Conservation (phyloP, 2,329 filamentous ascomycete species). For the Tolypocladium sp. region DNA sequence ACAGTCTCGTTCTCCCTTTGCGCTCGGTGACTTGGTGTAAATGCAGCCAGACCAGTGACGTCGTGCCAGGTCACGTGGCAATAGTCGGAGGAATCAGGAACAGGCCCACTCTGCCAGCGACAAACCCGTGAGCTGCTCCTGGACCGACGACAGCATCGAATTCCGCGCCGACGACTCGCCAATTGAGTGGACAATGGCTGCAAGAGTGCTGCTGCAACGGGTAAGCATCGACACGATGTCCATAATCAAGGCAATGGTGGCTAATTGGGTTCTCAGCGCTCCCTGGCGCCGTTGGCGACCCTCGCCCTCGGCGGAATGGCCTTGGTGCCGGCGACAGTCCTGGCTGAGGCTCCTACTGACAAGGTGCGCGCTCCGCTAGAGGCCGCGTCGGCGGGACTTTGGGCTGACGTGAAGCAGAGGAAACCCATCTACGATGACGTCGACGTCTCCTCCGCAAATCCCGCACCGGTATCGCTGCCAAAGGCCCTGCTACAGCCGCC, state of each 20-base stretch:
- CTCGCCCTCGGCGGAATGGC: conserved; percentile 38
- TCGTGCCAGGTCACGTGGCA: conserved; percentile 5
- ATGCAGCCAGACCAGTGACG: conserved; percentile 2
- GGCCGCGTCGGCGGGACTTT: background rate
- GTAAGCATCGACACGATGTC: conserved; percentile 22
- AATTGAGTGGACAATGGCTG: conserved; percentile 45
- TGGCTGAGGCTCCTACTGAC: conserved; percentile 40
- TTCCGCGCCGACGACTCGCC: conserved; percentile 19
- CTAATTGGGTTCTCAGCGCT: conserved; percentile 33
- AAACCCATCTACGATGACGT: conserved; percentile 78
- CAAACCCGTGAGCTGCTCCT: conserved; percentile 1
- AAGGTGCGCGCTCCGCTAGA: conserved; percentile 16
- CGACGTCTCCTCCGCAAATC: conserved; percentile 30
- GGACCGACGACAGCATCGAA: conserved; percentile 12
- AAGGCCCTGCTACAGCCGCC: conserved; percentile 19
- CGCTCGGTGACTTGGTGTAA: no score
- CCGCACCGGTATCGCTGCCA: conserved; percentile 17
- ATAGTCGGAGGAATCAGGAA: conserved; percentile 4
- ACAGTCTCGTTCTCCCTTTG: no score
- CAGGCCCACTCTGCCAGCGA: conserved; percentile 3
- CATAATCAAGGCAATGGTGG: conserved; percentile 9
- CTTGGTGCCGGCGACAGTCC: conserved; percentile 36
- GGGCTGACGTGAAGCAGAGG: conserved; percentile 20
- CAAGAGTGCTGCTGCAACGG: conserved; percentile 49
- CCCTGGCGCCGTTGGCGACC: conserved; percentile 43